Conservation (phyloP, 2,329 filamentous ascomycete species). For the Trichoderma atrobrunneum region DNA sequence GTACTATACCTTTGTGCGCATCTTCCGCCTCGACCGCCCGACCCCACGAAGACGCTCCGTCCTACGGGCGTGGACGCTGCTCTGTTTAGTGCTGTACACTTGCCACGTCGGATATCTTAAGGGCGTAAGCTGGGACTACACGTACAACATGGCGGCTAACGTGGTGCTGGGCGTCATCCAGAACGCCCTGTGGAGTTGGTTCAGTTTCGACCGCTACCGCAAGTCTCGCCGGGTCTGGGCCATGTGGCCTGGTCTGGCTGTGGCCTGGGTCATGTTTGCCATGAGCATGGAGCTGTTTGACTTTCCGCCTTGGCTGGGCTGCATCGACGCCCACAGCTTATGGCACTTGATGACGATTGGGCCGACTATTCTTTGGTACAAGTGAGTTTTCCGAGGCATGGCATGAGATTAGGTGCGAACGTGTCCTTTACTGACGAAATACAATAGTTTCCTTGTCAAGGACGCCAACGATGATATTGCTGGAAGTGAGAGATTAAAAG, state of each 20-base stretch:
- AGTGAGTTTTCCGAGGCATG: slow-evolving; percentile 57
- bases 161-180: slow-evolving; percentile 76
- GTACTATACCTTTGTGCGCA: slow-evolving; percentile 77
- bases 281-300: slow-evolving; percentile 97
- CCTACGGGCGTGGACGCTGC: slow-evolving; percentile 69
- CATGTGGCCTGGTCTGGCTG: slow-evolving; percentile 84
- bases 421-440: slow-evolving; percentile 24
- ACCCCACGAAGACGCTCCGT: slow-evolving; percentile 45
- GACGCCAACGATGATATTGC: slow-evolving; percentile 82
- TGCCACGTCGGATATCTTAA: slow-evolving; percentile 81
- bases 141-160: slow-evolving; percentile 97
- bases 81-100: slow-evolving; percentile 69
- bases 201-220: slow-evolving; percentile 72
- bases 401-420: neutral
- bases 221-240: slow-evolving; percentile 74
- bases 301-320: slow-evolving; percentile 79
- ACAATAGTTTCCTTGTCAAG: slow-evolving; percentile 73
- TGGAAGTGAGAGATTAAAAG: slow-evolving; percentile 65
- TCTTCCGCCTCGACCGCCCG: slow-evolving; percentile 74
- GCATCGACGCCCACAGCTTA: slow-evolving; percentile 87
- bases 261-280: slow-evolving; percentile 84
- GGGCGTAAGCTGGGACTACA: slow-evolving; percentile 88
- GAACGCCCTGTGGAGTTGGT: slow-evolving; percentile 82
- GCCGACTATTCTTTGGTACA: slow-evolving; percentile 89
- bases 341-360: slow-evolving; percentile 94